These are phyloP conservation scores for Cladosporium sp. DNA, from an alignment of 2,329 filamentous ascomycete genomes.

Conservation along the genomic window DNA sequence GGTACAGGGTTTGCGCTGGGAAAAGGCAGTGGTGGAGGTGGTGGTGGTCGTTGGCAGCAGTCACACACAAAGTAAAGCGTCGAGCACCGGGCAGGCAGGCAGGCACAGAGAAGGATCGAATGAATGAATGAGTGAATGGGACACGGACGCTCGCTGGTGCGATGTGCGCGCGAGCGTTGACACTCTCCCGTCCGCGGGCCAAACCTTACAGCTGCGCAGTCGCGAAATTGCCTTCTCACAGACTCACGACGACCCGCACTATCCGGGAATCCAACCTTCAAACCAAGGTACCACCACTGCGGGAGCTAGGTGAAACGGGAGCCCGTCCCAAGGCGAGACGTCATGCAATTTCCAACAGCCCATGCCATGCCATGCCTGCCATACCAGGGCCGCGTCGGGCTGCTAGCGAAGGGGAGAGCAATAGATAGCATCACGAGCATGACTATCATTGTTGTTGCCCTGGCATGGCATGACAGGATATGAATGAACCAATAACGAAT, in stretches of 20 bases:
- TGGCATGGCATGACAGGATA: background rate
- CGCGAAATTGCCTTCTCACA: background rate
- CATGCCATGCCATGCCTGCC: background rate
- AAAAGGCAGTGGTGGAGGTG: background rate
- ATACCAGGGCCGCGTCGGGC: background rate
- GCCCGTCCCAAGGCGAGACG: background rate
- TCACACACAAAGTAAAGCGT: background rate
- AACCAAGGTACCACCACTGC: background rate
- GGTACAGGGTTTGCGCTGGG: background rate
- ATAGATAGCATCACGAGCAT: background rate
- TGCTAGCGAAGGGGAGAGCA: too few species aligned
- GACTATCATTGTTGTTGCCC: background rate
- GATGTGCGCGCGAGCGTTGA: background rate
- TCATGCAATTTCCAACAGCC: conserved; percentile 1
- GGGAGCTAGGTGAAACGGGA: background rate
- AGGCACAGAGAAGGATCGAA: background rate
- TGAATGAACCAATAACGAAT: background rate
- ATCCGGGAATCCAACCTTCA: background rate
- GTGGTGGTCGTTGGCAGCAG: background rate
- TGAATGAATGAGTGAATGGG: too few species aligned
- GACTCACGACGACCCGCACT: background rate
- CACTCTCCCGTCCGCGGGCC: background rate
- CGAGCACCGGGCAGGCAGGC: background rate
- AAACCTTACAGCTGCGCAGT: background rate
- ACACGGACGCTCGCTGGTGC: background rate